These are phyloP conservation scores for Epichloe glyceriae DNA, from an alignment of 2,329 filamentous ascomycete genomes.

Conservation along the genomic window DNA sequence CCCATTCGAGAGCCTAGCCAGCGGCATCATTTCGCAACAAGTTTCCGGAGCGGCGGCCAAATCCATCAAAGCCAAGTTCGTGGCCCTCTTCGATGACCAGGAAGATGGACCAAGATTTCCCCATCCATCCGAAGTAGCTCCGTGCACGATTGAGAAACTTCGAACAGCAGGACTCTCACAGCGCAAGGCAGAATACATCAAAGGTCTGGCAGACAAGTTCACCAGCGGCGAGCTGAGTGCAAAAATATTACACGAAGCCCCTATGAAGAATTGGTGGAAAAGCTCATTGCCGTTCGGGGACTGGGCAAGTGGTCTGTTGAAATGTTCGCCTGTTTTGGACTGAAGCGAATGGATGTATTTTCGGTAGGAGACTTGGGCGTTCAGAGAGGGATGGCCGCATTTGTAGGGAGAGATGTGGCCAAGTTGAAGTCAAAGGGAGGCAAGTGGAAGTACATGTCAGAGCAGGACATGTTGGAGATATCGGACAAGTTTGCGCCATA, in stretches of 20 bases:
- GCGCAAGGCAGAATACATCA: conserved; percentile 90
- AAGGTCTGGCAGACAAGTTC: conserved; percentile 76
- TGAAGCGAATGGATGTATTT: conserved; percentile 92
- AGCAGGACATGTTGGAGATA: conserved; percentile 79
- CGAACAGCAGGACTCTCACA: conserved; percentile 82
- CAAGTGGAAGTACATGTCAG: conserved; percentile 98
- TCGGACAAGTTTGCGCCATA: conserved; percentile 75
- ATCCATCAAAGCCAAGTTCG: conserved; percentile 77
- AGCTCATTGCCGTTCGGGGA: conserved; percentile 73
- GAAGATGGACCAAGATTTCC: conserved; percentile 45
- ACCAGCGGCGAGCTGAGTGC: conserved; percentile 60
- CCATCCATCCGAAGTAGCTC: conserved; percentile 57
- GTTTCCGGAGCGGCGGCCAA: conserved; percentile 85
- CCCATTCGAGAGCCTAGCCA: conserved; percentile 71
- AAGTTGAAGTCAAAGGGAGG: conserved; percentile 70
- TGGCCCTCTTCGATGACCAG: conserved; percentile 51
- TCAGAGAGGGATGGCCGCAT: conserved; percentile 86
- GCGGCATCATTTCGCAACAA: conserved; percentile 91
- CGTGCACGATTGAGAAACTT: conserved; percentile 49
- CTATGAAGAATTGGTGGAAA: conserved; percentile 76
- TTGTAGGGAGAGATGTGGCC: conserved; percentile 66
- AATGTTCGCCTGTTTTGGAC: conserved; percentile 95
- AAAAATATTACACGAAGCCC: conserved; percentile 60
- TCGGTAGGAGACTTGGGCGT: conserved; percentile 85
- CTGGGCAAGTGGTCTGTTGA: conserved; percentile 86